These are phyloP conservation scores for Stentor coeruleus DNA, from an alignment of 73 alveolate genomes.

Conservation along the genomic window DNA sequence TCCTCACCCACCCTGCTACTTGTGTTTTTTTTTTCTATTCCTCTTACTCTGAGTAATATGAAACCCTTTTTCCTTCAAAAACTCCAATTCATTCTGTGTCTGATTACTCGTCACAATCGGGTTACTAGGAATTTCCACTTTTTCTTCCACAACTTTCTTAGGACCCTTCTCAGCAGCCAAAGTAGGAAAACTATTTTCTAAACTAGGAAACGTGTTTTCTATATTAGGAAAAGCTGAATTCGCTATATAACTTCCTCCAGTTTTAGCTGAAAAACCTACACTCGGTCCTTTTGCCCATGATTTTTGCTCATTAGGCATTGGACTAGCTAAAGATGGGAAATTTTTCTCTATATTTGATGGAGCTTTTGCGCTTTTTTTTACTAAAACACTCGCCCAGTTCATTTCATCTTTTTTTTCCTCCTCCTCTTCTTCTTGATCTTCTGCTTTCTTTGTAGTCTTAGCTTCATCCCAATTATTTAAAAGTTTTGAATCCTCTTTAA, in stretches of 20 bases:
- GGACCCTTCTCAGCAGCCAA: background rate
- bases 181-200: background rate
- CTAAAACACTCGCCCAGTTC: background rate
- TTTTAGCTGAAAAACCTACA: background rate
- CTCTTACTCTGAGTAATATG: background rate
- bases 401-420: background rate
- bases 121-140: background rate
- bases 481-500: slow-evolving; percentile 1
- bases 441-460: background rate
- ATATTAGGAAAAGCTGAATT: too few species aligned
- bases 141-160: background rate
- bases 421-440: background rate
- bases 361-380: slow-evolving; percentile 20
- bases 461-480: slow-evolving; percentile 12
- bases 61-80: background rate
- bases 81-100: too few species aligned
- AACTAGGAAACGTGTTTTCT: background rate
- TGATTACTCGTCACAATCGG: background rate
- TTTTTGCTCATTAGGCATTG: background rate
- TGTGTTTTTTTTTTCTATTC: background rate
- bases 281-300: background rate
- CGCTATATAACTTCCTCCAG: background rate
- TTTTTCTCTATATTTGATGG: background rate
- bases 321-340: slow-evolving; percentile 12
- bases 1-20: too few species aligned